Conservation (phyloP, 306 rosid genomes). For the Lablab purpureus region DNA sequence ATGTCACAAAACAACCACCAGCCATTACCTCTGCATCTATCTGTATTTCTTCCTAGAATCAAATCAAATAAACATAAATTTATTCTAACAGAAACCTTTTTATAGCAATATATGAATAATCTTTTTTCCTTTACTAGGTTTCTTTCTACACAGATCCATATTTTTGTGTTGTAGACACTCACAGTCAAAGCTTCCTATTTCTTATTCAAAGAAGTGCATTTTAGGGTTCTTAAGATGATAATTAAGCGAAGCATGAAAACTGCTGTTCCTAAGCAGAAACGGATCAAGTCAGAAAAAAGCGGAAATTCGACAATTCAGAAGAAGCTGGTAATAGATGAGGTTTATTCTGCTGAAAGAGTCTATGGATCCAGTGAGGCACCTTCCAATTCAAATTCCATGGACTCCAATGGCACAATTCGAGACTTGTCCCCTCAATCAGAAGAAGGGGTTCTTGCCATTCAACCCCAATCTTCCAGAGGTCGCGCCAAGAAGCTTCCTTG, state of each 20-base stretch:
- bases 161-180: not conserved
- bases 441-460: not conserved
- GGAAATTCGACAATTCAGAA: conserved; percentile 48
- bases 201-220: not conserved
- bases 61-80: not conserved
- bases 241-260: conserved; percentile 63
- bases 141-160: not conserved
- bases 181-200: not conserved
- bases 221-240: conserved; percentile 71
- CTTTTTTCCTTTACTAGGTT: not conserved
- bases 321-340: conserved; percentile 52
- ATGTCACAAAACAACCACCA: not conserved
- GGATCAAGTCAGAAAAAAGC: conserved; percentile 60
- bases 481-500: conserved; percentile 69
- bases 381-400: conserved; percentile 49
- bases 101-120: not conserved
- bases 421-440: conserved; percentile 24
- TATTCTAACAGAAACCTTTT: not conserved
- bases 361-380: conserved; percentile 47
- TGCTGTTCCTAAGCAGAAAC: conserved; percentile 65
- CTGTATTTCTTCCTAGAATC: not conserved
- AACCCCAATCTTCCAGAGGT: conserved; percentile 65
- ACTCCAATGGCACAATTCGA: conserved; percentile 35
- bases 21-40: not conserved
- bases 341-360: conserved; percentile 43